Conservation (phyloP, 2,329 filamentous ascomycete species). For the Pezicula radicicola region DNA sequence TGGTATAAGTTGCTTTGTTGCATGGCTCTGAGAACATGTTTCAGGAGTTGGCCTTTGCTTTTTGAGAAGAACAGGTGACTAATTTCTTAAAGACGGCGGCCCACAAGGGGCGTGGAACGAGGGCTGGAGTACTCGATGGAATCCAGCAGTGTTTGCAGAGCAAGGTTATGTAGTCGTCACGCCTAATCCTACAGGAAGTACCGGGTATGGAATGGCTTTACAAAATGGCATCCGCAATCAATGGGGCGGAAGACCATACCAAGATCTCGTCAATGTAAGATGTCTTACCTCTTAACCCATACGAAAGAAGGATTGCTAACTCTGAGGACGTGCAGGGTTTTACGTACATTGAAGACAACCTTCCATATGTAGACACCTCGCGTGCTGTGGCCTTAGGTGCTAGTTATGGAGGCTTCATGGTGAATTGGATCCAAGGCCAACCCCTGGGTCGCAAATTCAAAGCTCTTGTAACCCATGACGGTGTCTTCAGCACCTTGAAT, state of each 20-base stretch:
- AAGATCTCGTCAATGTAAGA: conserved; percentile 62
- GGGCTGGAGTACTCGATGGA: conserved; percentile 69
- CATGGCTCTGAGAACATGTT: no score
- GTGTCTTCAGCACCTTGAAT: conserved; percentile 71
- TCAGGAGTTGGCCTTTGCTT: no score
- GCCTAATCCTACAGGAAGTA: conserved; percentile 81
- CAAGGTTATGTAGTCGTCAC: conserved; percentile 81
- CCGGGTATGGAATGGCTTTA: conserved; percentile 76
- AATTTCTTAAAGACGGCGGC: conserved; percentile 1
- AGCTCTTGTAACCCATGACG: conserved; percentile 85
- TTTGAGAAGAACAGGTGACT: neutral
- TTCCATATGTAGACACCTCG: conserved; percentile 66
- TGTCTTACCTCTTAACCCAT: no score
- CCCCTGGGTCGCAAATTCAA: conserved; percentile 80
- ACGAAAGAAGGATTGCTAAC: no score
- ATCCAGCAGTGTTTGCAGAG: conserved; percentile 81
- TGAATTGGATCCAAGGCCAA: conserved; percentile 91
- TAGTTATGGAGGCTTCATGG: conserved; percentile 74
- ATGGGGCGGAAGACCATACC: conserved; percentile 84
- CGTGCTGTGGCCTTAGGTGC: conserved; percentile 73
- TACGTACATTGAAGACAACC: conserved; percentile 65
- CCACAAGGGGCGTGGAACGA: conserved; percentile 31
- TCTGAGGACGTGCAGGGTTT: conserved; percentile 48
- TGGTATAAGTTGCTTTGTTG: no score
- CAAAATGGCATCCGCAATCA: conserved; percentile 73